These are phyloP conservation scores for Rubia yunnanensis DNA, from an alignment of 257 asterid genomes.

Conservation along the genomic window DNA sequence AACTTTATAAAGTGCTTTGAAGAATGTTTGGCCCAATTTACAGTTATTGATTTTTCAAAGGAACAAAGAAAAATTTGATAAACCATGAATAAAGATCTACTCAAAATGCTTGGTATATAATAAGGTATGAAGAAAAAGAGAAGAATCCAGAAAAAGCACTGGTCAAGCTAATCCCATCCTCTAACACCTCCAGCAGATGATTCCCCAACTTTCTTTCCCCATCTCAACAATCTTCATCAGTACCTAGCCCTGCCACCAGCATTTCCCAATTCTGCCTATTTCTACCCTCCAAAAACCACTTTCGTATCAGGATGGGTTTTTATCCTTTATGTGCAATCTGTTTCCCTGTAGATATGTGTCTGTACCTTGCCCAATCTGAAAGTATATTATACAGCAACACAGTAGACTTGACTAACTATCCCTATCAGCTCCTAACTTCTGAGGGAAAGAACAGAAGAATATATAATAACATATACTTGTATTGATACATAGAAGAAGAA, in stretches of 20 bases:
- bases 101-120: neutral
- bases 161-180: neutral
- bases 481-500: neutral
- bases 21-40: neutral
- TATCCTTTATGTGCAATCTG: neutral
- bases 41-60: neutral
- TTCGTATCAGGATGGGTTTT: neutral
- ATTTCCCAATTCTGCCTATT: neutral
- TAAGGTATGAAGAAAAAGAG: neutral
- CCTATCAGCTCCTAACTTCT: neutral
- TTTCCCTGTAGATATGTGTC: neutral
- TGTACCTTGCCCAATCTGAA: neutral
- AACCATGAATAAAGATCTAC: neutral
- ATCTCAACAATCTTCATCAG: neutral
- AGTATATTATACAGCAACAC: neutral
- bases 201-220: neutral
- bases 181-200: neutral
- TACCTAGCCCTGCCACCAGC: neutral
- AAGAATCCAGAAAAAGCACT: neutral
- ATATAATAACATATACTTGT: neutral
- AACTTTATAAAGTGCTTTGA: neutral
- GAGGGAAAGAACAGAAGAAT: neutral
- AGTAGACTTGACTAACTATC: neutral
- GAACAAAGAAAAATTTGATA: neutral
- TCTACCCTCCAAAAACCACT: neutral